These are phyloP conservation scores for Colletotrichum sp. DNA, from an alignment of 2,329 filamentous ascomycete species.

Conservation along the genomic window DNA sequence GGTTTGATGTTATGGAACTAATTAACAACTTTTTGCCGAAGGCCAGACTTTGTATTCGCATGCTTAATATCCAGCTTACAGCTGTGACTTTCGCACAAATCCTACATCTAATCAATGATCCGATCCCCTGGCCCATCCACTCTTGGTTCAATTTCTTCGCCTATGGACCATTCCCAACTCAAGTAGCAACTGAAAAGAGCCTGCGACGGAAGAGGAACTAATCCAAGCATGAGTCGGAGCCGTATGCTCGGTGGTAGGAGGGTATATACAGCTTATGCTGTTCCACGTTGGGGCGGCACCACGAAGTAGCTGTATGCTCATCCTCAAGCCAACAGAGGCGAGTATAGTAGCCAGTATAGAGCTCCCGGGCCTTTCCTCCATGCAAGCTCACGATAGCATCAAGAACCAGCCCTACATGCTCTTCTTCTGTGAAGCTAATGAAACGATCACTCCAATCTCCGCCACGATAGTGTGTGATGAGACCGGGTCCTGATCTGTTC, in stretches of 20 bases:
- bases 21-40: neutral
- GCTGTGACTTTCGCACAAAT: neutral
- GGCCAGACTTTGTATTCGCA: neutral
- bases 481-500: slow-evolving; percentile 62
- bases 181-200: slow-evolving; percentile 32
- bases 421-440: slow-evolving; percentile 48
- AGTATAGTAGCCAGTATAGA: slow-evolving; percentile 34
- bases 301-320: slow-evolving; percentile 30
- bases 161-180: slow-evolving; percentile 26
- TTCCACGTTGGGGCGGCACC: slow-evolving; percentile 30
- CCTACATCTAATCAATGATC: neutral
- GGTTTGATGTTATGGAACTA: neutral
- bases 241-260: slow-evolving; percentile 36
- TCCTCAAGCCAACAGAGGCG: slow-evolving; percentile 36
- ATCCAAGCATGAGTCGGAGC: slow-evolving; percentile 38
- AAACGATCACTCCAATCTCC: slow-evolving; percentile 36
- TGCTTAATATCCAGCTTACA: neutral
- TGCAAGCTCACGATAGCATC: slow-evolving; percentile 71
- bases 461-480: slow-evolving; percentile 42
- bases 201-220: slow-evolving; percentile 31
- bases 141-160: slow-evolving; percentile 26
- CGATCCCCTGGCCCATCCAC: slow-evolving; percentile 29
- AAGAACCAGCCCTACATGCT: slow-evolving; percentile 66
- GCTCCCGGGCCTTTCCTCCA: slow-evolving; percentile 42
- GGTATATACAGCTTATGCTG: slow-evolving; percentile 38